Evolutionary conservation across 148 eudicot genomes (phyloP).

Genomic region (Mesembryanthemum crystallinum): DNA sequence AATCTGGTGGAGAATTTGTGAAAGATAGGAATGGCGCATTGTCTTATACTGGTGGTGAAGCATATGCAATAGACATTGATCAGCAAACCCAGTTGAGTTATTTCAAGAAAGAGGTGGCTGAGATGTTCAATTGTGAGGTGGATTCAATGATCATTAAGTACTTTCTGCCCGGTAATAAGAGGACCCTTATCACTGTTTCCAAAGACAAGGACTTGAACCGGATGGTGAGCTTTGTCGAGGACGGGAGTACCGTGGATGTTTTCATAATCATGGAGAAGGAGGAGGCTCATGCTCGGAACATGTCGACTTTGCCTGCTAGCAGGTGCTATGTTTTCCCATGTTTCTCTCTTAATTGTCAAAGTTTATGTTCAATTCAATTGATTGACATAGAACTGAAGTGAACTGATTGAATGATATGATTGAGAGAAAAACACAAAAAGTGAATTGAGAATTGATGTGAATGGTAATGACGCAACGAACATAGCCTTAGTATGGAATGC

Average conservation of each 20-base stretch:
- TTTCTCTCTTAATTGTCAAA: not conserved
- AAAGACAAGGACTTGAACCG: slow-evolving; percentile 75
- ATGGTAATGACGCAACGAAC: no score
- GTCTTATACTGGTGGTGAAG: slow-evolving; percentile 71
- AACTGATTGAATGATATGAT: no score
- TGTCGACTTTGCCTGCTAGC: slow-evolving; percentile 47
- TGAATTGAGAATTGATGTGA: no score
- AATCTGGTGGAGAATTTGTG: slow-evolving; percentile 72
- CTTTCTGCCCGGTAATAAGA: slow-evolving; percentile 71
- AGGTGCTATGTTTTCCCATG: slow-evolving; percentile 37
- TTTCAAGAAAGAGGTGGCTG: slow-evolving; percentile 66
- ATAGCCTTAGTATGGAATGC: not conserved
- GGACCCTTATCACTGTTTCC: slow-evolving; percentile 64
- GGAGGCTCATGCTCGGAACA: slow-evolving; percentile 41
- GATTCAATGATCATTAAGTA: slow-evolving; percentile 58
- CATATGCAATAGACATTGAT: slow-evolving; percentile 72
- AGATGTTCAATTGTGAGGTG: slow-evolving; percentile 47
- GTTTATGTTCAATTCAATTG: no score
- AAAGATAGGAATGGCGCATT: slow-evolving; percentile 53
- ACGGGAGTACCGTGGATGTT: slow-evolving; percentile 58
- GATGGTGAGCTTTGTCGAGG: slow-evolving; percentile 63
- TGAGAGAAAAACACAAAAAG: no score
- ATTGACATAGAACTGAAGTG: no score
- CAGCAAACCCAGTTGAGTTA: slow-evolving; percentile 43
- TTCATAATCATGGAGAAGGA: slow-evolving; percentile 49